Base-by-base conservation (phyloP, 768 basidiomycete species). In the Lentinus tigrinus region DNA sequence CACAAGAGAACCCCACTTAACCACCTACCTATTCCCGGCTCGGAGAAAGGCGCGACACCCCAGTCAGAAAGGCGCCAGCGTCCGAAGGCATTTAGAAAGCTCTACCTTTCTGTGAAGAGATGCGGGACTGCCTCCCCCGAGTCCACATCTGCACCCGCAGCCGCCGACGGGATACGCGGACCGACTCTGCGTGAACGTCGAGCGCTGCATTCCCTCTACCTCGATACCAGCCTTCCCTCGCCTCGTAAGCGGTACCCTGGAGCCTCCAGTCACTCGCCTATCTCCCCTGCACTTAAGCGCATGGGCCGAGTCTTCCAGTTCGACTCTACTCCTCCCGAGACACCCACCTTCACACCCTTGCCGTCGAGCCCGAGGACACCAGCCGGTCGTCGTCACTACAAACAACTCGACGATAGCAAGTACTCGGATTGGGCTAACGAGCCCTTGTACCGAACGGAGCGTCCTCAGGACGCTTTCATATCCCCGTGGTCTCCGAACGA, bases 401-500 rank as follows among this genome's bases (percentile, higher is more conserved):
- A 56, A 13, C 36, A 46, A 21, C 58, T 64, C 21, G 52, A 64
- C 44, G 58, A 61, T 46, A 14, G 26, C 27, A 11, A n/a, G 6
- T 65, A 52, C 54, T 39, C 56, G 3, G 38, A 42, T 13, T 56
- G 48, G 52, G 48, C 54, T 3, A 52, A 58, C 47, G 52, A 54
- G 31, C 53, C 54, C 28, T 11, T 27, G 7, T 43, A 52, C 34
- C 44, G 14, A 6, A 60, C 57, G 17, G 49, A 53, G 31, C 48
- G 46, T n/a, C 67, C 67, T 3, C 16, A 31, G 16, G 53, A 56
- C n/a, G 66, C 66, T 3, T n/a, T 66, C 24, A 47, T 69, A 23
- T 67, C 68, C 9, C 68, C 68, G 1, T 67, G 65, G 67, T 69
- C 65, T 3, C 63, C 64, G 16, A 48, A 53, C 40, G 68, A 69